phyloP scores from a whole-genome alignment of 441 rosid genomes.

The Codiaeum variegatum region DNA sequence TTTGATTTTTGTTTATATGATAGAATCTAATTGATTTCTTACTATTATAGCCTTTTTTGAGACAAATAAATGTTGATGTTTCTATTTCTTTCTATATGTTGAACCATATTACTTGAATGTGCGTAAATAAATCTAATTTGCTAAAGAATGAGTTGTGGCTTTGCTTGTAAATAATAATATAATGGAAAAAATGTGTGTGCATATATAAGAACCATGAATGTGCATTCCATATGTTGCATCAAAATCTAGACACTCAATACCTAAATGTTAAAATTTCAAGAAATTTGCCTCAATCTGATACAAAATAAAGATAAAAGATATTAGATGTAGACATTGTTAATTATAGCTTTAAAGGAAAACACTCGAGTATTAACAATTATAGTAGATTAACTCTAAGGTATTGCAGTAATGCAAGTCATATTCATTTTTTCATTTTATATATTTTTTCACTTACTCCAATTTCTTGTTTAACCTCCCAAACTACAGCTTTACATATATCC shows the following conservation, averaged over 20 bases:
- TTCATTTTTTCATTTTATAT: background rate
- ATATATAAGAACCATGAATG: background rate
- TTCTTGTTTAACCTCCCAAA: conserved; percentile 79
- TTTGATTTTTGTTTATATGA: too few relatives aligned
- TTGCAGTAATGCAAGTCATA: background rate
- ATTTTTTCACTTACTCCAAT: conserved; percentile 52
- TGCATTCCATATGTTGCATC: background rate
- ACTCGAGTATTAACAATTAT: background rate
- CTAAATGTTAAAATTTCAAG: conserved; percentile 64
- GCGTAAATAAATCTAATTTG: conserved; percentile 60
- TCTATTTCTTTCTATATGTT: too few relatives aligned
- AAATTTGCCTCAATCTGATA: conserved; percentile 54
- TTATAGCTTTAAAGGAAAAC: background rate
- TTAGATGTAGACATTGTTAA: conserved; percentile 6
- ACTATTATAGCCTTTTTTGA: too few relatives aligned
- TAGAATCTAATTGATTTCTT: too few relatives aligned
- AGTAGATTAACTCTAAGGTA: background rate
- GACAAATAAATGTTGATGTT: too few relatives aligned
- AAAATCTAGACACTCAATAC: conserved; percentile 25
- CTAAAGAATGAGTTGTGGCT: conserved; percentile 55
- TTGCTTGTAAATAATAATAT: conserved; percentile 40
- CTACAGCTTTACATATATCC: conserved; percentile 51
- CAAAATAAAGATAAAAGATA: background rate
- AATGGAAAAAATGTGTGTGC: background rate
- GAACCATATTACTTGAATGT: too few relatives aligned